phyloP scores from a whole-genome alignment of 257 asterid species.

The Avicennia marina region DNA sequence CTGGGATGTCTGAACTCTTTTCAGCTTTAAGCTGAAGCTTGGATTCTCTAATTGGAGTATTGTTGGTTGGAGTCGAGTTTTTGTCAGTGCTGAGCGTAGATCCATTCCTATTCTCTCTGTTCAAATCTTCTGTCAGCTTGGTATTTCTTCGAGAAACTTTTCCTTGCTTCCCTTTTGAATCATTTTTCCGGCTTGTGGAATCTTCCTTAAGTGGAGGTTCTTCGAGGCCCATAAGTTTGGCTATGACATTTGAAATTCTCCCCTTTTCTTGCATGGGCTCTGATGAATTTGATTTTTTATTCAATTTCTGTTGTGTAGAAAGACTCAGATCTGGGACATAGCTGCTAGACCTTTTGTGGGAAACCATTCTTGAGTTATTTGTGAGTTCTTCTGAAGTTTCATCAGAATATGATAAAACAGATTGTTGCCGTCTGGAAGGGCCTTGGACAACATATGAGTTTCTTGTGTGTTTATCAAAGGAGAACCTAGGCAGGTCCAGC shows the following conservation, averaged over 20 bases:
- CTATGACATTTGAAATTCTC: slow-evolving; percentile 77
- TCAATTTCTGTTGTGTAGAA: slow-evolving; percentile 24
- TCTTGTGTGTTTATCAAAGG: slow-evolving; percentile 61
- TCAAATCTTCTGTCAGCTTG: slow-evolving; percentile 14
- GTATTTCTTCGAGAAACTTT: slow-evolving; percentile 20
- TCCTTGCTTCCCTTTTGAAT: slow-evolving; percentile 17
- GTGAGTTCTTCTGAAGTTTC: slow-evolving; percentile 29
- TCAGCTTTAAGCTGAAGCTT: slow-evolving; percentile 27
- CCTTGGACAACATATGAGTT: slow-evolving; percentile 27
- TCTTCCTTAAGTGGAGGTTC: slow-evolving; percentile 46
- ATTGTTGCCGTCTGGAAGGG: slow-evolving; percentile 25
- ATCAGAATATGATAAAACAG: slow-evolving; percentile 40
- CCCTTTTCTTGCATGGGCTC: slow-evolving; percentile 44
- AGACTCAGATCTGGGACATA: slow-evolving; percentile 38
- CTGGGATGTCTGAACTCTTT: slow-evolving; percentile 22
- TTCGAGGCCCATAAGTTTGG: slow-evolving; percentile 96
- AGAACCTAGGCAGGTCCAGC: slow-evolving; percentile 68
- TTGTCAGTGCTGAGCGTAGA: slow-evolving; percentile 13
- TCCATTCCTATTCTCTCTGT: slow-evolving; percentile 18
- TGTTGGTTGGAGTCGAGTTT: slow-evolving; percentile 13
- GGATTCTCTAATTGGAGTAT: slow-evolving; percentile 20
- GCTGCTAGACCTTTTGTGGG: slow-evolving; percentile 50
- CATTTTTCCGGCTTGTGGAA: slow-evolving; percentile 22
- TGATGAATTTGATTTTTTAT: slow-evolving; percentile 26
- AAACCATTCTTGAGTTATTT: slow-evolving; percentile 24